Base-by-base conservation (phyloP, 768 basidiomycete species). In the Peribolospora baueri region DNA sequence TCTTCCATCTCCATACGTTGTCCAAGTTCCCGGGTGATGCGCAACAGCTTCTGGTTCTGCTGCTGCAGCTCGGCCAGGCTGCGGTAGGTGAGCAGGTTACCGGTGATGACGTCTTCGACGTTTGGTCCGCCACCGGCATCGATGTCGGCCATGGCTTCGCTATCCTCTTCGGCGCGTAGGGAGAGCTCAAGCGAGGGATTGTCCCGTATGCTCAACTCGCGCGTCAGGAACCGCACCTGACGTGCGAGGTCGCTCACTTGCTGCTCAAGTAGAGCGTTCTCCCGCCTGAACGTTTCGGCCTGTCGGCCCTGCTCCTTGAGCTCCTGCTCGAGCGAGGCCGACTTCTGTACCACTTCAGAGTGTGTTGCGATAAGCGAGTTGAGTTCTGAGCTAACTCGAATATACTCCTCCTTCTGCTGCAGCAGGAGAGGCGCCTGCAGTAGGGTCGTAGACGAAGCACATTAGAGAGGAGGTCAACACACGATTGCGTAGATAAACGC, bases 321-420 rank as follows among this genome's bases (percentile, higher is more conserved):
- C 5, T 82, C 77, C 57, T 77, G 72, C 0, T 84, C 71, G 5
- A 95, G 77, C 59, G 91, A 84, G 9, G 76, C 25, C 25, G 25
- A 25, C 25, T 25, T 25, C 25, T 25, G 25, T 25, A 25, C 25
- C 25, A 25, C 25, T 25, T 25, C 25, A 25, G 25, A 25, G 25
- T 25, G 25, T 25, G 25, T 25, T 25, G 25, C 71, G 2, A 84
- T 79, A 36, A 95, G 77, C 52, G 85, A 79, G 39, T 78, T 70
- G 3, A 84, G 79, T 66, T 91, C 86, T 3, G 75, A 74, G 61
- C 79, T 78, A 8, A 88, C 71, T 13, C 84, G 80, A 60, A 84
- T 82, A 64, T 91, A 88, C 67, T 95, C 90, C 4, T 73, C 71
- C 14, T 84, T 80, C 68, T 95, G 91, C 66, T 91, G 83, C 11